Evolutionary conservation across 345 rosid species (phyloP).

Genomic region (Brassica cretica): DNA sequence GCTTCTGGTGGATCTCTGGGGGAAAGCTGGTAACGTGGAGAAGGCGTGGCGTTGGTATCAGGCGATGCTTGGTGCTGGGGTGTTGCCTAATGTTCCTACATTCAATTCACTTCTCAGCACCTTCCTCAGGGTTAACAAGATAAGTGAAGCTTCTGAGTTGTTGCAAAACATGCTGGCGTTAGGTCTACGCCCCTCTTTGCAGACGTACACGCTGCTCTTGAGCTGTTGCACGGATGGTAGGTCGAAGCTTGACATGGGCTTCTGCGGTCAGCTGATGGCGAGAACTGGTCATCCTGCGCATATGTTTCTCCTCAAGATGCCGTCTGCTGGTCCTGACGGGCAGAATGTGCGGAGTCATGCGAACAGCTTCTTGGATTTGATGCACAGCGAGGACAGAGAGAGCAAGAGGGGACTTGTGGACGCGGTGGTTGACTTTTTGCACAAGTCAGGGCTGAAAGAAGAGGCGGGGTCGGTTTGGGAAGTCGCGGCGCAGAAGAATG

Average conservation of each 20-base stretch:
- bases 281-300: slow-evolving; percentile 86
- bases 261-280: slow-evolving; percentile 75
- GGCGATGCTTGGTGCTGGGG: slow-evolving; percentile 72
- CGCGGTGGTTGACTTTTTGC: slow-evolving; percentile 85
- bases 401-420: slow-evolving; percentile 95
- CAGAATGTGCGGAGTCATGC: slow-evolving; percentile 79
- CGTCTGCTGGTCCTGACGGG: slow-evolving; percentile 85
- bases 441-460: slow-evolving; percentile 88
- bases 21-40: slow-evolving; percentile 80
- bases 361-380: slow-evolving; percentile 70
- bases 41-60: slow-evolving; percentile 89
- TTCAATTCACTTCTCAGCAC: slow-evolving; percentile 93
- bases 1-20: slow-evolving; percentile 92
- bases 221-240: slow-evolving; percentile 85
- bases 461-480: slow-evolving; percentile 97
- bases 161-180: slow-evolving; percentile 69
- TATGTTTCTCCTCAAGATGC: slow-evolving; percentile 70
- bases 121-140: slow-evolving; percentile 66
- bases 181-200: slow-evolving; percentile 73
- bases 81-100: slow-evolving; percentile 91
- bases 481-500: slow-evolving; percentile 78
- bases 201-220: slow-evolving; percentile 85
- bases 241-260: slow-evolving; percentile 68
- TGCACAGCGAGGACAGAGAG: slow-evolving; percentile 97
- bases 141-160: slow-evolving; percentile 72